Evolutionary conservation across 768 basidiomycete genomes (phyloP).

Genomic region (Lactarius deliciosus): DNA sequence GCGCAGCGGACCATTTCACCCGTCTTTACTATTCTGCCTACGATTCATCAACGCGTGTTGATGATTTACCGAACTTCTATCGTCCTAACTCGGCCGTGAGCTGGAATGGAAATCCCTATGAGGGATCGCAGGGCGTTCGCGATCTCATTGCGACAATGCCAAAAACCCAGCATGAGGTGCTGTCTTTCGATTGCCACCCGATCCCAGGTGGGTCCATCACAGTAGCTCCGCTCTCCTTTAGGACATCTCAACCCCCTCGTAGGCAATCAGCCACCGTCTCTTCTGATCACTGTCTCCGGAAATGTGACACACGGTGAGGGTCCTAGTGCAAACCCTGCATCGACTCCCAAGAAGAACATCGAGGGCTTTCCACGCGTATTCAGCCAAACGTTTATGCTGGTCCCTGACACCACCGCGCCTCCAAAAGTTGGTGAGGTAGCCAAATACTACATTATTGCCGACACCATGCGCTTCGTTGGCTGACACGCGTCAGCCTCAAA

Average conservation of each 20-base stretch:
- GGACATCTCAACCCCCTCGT: neutral
- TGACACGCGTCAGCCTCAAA: constrained; percentile 33
- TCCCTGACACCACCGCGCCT: constrained; percentile 67
- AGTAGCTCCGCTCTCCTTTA: neutral
- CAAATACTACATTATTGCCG: constrained; percentile 79
- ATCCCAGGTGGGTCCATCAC: constrained; percentile 60
- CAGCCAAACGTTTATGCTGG: constrained; percentile 83
- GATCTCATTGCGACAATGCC: constrained; percentile 73
- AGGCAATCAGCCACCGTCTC: constrained; percentile 78
- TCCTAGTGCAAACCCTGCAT: constrained; percentile 55
- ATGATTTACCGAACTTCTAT: constrained; percentile 80
- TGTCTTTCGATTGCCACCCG: constrained; percentile 88
- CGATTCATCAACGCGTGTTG: constrained; percentile 73
- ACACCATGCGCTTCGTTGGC: constrained; percentile 81
- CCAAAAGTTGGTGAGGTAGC: constrained; percentile 71
- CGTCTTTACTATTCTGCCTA: constrained; percentile 81
- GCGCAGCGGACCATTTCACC: constrained; percentile 81
- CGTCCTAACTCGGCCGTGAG: constrained; percentile 71
- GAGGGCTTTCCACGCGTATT: constrained; percentile 85
- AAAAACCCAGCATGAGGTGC: constrained; percentile 77
- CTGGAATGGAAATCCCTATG: constrained; percentile 84
- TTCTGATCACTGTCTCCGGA: constrained; percentile 78
- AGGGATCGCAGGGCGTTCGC: constrained; percentile 67
- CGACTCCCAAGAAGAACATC: constrained; percentile 44
- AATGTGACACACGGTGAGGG: constrained; percentile 70